A percentile compares a stretch with the other conserved stretches of the same genome.
Conservation (phyloP, 768 basidiomycete species). For the Russula vinacea region DNA sequence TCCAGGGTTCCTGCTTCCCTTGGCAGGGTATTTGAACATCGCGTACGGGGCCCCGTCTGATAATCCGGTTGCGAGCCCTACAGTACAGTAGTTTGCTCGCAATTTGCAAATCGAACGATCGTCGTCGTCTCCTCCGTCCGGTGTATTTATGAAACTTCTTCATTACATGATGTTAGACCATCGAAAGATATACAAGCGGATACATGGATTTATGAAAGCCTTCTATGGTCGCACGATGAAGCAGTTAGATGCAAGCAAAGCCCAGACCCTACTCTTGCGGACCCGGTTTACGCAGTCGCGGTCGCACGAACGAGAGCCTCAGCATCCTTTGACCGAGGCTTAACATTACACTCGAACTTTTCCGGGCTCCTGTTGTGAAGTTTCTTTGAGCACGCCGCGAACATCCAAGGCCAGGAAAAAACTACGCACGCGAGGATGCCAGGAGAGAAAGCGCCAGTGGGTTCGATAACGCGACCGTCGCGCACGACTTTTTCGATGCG, state of each 20-base stretch:
- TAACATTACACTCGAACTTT: conserved; percentile 26
- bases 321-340: conserved; percentile 27
- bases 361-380: conserved; percentile 24
- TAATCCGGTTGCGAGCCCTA: not conserved
- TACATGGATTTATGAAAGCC: no score
- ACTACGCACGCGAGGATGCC: conserved; percentile 30
- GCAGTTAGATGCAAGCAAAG: no score
- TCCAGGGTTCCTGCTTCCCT: not conserved
- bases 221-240: no score
- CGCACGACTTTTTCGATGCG: conserved; percentile 27
- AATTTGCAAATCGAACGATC: not conserved
- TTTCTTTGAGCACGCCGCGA: not conserved
- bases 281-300: conserved; percentile 3
- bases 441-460: conserved; percentile 22
- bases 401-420: not conserved
- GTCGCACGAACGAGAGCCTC: conserved; percentile 25
- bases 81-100: no score
- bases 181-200: no score
- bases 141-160: no score
- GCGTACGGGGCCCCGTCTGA: not conserved
- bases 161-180: no score
- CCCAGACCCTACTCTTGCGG: not conserved
- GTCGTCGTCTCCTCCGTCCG: no score
- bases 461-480: conserved; percentile 28
- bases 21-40: no score